Percentiles rank a stretch among this genome's conserved stretches.
Conservation (phyloP, 164 flowering plant species). For the Cinnamomum micranthum region DNA sequence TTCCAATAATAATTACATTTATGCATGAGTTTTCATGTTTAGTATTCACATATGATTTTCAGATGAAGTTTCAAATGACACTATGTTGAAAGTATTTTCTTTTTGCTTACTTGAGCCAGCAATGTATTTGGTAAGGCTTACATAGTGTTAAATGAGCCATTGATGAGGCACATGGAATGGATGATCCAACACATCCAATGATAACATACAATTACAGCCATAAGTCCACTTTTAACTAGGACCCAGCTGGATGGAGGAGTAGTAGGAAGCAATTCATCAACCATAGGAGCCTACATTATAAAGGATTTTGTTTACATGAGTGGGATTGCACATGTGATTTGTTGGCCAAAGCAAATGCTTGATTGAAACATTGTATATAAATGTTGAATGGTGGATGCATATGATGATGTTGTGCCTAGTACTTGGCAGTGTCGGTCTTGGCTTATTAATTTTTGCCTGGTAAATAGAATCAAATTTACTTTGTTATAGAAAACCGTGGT, state of each 20-base stretch:
- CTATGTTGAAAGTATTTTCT: background rate
- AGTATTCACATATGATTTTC: background rate
- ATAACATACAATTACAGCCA: background rate
- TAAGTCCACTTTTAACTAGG: background rate
- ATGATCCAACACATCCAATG: background rate
- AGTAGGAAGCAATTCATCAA: too few species aligned
- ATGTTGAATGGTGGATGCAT: too few species aligned
- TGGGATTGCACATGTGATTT: too few species aligned
- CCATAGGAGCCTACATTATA: too few species aligned
- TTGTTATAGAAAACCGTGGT: background rate
- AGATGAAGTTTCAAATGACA: background rate
- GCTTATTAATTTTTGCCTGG: background rate
- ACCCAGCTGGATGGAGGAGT: too few species aligned
- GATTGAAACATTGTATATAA: too few species aligned
- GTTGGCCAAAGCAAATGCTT: too few species aligned
- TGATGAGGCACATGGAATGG: background rate
- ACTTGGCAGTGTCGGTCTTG: too few species aligned
- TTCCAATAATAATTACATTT: background rate
- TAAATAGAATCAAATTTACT: background rate
- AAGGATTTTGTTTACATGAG: too few species aligned
- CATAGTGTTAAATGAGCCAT: background rate
- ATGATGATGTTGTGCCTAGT: too few species aligned
- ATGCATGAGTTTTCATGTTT: background rate
- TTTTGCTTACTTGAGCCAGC: background rate
- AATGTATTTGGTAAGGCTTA: too few species aligned